These are phyloP conservation scores for Suillus alpinus DNA, from an alignment of 768 basidiomycete genomes.

Conservation along the genomic window DNA sequence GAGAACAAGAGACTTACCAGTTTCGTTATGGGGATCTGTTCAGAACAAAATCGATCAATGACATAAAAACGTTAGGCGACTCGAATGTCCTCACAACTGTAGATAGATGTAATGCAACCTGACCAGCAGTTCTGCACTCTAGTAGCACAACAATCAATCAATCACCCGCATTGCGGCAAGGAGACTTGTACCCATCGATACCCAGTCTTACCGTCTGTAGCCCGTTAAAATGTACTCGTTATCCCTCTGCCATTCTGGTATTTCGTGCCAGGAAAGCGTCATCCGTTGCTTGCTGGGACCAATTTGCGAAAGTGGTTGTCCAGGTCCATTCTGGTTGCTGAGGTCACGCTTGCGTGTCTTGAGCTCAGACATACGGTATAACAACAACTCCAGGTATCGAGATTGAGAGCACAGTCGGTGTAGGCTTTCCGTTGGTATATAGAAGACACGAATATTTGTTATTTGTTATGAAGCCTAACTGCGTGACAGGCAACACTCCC, in stretches of 20 bases:
- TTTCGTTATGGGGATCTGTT: conserved; percentile 77
- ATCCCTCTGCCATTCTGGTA: conserved; percentile 69
- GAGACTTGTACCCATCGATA: conserved; percentile 2
- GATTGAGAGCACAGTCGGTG: neutral
- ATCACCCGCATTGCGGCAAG: conserved; percentile 8
- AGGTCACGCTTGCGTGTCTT: neutral
- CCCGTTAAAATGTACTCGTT: conserved; percentile 72
- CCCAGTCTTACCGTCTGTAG: conserved; percentile 56
- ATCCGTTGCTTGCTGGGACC: conserved; percentile 1
- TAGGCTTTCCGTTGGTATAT: neutral
- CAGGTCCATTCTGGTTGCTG: conserved; percentile 8
- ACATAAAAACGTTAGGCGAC: conserved; percentile 6
- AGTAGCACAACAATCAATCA: conserved; percentile 2
- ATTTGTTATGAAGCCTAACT: neutral
- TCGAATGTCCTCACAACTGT: conserved; percentile 53
- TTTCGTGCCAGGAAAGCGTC: conserved; percentile 53
- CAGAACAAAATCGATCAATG: conserved; percentile 16
- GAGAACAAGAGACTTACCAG: conserved; percentile 39
- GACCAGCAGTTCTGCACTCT: conserved; percentile 62
- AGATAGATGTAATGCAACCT: conserved; percentile 62
- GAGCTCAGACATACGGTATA: neutral
- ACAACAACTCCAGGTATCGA: neutral
- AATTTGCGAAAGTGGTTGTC: neutral
- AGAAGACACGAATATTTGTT: neutral
- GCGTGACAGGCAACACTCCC: neutral